A percentile compares a stretch with the other conserved stretches of the same genome.
Evolutionary conservation across 2,329 filamentous ascomycete species (phyloP).

Genomic region (Hymenoscyphus scutula): DNA sequence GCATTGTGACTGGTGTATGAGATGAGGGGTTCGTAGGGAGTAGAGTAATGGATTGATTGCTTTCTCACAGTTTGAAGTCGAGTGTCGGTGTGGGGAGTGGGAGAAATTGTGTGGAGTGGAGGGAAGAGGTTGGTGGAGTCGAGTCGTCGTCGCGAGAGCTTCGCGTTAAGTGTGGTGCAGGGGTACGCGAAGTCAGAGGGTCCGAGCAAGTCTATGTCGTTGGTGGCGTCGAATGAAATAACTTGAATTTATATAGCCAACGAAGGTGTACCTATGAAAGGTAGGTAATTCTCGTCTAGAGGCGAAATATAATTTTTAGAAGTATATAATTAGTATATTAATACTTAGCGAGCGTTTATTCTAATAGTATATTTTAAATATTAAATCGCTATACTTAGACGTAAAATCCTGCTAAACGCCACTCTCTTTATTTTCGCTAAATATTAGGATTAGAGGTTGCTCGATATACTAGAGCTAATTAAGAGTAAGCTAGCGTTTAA

Average conservation of each 20-base stretch:
- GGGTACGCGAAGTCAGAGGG: slow-evolving; percentile 27
- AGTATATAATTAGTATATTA: not conserved
- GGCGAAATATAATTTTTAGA: not conserved
- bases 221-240: not conserved
- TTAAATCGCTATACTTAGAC: slow-evolving; percentile 29
- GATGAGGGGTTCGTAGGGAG: not conserved
- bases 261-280: too few relatives aligned
- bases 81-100: not conserved
- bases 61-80: slow-evolving; percentile 2
- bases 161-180: slow-evolving; percentile 2
- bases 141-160: too few relatives aligned
- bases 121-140: slow-evolving; percentile 8
- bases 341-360: slow-evolving; percentile 5
- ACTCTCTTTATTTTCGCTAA: too few relatives aligned
- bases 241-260: slow-evolving; percentile 1
- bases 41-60: not conserved
- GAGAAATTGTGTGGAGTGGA: not conserved
- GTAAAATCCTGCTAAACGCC: slow-evolving; percentile 5
- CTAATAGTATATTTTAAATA: slow-evolving; percentile 11
- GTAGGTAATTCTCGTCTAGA: too few relatives aligned
- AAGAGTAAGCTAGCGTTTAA: too few relatives aligned
- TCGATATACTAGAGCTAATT: too few relatives aligned
- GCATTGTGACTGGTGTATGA: slow-evolving; percentile 26
- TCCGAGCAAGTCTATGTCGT: slow-evolving; percentile 15
- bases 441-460: too few relatives aligned